Base-by-base conservation (phyloP, 208 protist species). In the Naegleria gruberi region DNA sequence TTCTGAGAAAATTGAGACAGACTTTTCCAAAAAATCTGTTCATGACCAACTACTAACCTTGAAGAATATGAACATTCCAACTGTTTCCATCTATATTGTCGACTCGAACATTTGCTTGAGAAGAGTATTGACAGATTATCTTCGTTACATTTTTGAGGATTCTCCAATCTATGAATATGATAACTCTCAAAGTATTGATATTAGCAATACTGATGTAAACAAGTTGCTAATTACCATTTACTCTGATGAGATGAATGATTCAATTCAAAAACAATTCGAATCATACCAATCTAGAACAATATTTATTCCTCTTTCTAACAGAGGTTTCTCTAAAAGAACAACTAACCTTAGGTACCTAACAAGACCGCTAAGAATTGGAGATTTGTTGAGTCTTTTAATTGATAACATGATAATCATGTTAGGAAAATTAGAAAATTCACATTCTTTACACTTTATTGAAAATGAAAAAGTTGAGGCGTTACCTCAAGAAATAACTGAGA, bases 371-470 rank as follows among this genome's bases (percentile, higher is more conserved):
- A 77, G 65, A 77, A 26, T 77, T 19, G 30, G 17, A 37, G 65
- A 77, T 77, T 77, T 77, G 30, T 23, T 65, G 12, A 23, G 30
- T 65, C 19, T 65, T 3, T 23, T 65, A 3, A 65, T 65, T 23
- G 19, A 65, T 30, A 1, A 10, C 15, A 10, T 65, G 0, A 65
- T 1, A 23, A 23, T 30, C 15, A 65, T 65, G 51, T 99, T 65
- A 19, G 51, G 30, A 19, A 65, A 65, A 65, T 10, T 30, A 30
- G 51, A 65, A 10, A 65, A 23, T 23, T n/a, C n/a, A n/a, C n/a
- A n/a, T n/a, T n/a, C n/a, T n/a, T n/a, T n/a, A n/a, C n/a, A n/a
- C n/a, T 65, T 65, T 19, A 19, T 19, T 23, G 2, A 30, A 30
- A 10, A 65, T 3, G 0, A 19, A 65, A 4, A 19, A 65, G 15